Percentiles rank a stretch among this genome's conserved stretches.
phyloP scores from a whole-genome alignment of 1,284 basidiomycete genomes.

The Boletus semigastroideus region DNA sequence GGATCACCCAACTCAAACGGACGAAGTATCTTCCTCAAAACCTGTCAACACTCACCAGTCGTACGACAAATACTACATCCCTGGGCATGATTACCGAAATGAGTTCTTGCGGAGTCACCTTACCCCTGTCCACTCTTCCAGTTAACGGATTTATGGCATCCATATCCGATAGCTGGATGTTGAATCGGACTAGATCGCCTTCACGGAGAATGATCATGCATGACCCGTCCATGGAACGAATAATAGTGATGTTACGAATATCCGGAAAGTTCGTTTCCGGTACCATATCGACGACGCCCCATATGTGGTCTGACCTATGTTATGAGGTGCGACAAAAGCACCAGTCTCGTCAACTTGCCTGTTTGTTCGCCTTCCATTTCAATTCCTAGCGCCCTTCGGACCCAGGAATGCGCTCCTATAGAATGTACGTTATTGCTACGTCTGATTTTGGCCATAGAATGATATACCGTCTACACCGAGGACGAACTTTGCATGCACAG shows the following conservation, averaged over 20 bases:
- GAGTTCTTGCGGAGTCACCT: slow-evolving; percentile 59
- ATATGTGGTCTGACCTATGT: not conserved
- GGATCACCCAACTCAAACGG: slow-evolving; percentile 46
- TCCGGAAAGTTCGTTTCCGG: slow-evolving; percentile 81
- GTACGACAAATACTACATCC: not conserved
- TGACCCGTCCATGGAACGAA: slow-evolving; percentile 61
- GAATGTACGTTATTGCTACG: not conserved
- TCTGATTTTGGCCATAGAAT: not conserved
- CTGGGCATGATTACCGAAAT: slow-evolving; percentile 45
- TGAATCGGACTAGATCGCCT: slow-evolving; percentile 68
- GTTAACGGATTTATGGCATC: slow-evolving; percentile 44
- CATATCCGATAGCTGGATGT: slow-evolving; percentile 41
- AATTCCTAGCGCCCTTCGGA: not conserved
- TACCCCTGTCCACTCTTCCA: slow-evolving; percentile 51
- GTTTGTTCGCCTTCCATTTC: not conserved
- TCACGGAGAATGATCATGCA: slow-evolving; percentile 65
- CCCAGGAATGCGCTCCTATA: not conserved
- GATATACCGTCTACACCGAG: slow-evolving; percentile 59
- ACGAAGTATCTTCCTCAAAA: slow-evolving; percentile 61
- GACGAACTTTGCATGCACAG: slow-evolving; percentile 51
- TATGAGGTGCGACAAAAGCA: not conserved
- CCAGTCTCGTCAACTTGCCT: not conserved
- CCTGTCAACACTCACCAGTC: slow-evolving; percentile 32
- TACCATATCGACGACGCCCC: slow-evolving; percentile 45
- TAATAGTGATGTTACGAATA: slow-evolving; percentile 63